Evolutionary conservation across 2,329 filamentous ascomycete species (phyloP).

Genomic region (Triangularia verruculosa): DNA sequence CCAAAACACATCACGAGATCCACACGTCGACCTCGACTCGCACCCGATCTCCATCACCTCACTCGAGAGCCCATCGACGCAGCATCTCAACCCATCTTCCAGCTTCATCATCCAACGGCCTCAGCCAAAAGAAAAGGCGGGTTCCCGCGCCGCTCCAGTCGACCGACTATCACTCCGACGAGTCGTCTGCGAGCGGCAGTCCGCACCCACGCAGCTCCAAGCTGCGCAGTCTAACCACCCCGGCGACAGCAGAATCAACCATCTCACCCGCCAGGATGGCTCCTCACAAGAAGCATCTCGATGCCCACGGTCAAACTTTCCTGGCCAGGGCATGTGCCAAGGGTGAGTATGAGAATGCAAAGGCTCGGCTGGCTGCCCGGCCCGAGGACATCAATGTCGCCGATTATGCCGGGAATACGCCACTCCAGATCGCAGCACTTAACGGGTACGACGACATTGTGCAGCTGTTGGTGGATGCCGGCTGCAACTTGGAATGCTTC

Average conservation of each 20-base stretch:
- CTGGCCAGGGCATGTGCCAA: slow-evolving; percentile 87
- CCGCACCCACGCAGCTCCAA: slow-evolving; percentile 59
- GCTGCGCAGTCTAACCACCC: slow-evolving; percentile 53
- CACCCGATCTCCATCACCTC: slow-evolving; percentile 59
- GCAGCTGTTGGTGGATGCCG: slow-evolving; percentile 77
- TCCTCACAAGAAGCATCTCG: slow-evolving; percentile 80
- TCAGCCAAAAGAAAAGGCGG: slow-evolving; percentile 59
- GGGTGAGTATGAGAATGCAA: slow-evolving; percentile 77
- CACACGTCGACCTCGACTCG: slow-evolving; percentile 30
- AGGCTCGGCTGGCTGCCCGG: slow-evolving; percentile 69
- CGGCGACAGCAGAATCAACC: slow-evolving; percentile 55
- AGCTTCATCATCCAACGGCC: slow-evolving; percentile 51
- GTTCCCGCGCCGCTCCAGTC: slow-evolving; percentile 59
- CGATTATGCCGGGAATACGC: slow-evolving; percentile 95
- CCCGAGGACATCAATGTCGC: slow-evolving; percentile 85
- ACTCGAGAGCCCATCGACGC: slow-evolving; percentile 54
- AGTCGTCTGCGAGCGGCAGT: slow-evolving; percentile 60
- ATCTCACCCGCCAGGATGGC: slow-evolving; percentile 66
- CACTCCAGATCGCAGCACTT: slow-evolving; percentile 86
- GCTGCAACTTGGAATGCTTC: slow-evolving; percentile 77
- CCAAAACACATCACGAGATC: slow-evolving; percentile 35
- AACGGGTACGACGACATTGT: slow-evolving; percentile 86
- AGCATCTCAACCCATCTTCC: slow-evolving; percentile 63
- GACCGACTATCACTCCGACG: slow-evolving; percentile 65
- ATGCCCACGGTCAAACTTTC: slow-evolving; percentile 87